Evolutionary conservation across 2,329 filamentous ascomycete species (phyloP), one percentile per base, ranked within the genome.

Genomic region (Graphilbum sp.): DNA sequence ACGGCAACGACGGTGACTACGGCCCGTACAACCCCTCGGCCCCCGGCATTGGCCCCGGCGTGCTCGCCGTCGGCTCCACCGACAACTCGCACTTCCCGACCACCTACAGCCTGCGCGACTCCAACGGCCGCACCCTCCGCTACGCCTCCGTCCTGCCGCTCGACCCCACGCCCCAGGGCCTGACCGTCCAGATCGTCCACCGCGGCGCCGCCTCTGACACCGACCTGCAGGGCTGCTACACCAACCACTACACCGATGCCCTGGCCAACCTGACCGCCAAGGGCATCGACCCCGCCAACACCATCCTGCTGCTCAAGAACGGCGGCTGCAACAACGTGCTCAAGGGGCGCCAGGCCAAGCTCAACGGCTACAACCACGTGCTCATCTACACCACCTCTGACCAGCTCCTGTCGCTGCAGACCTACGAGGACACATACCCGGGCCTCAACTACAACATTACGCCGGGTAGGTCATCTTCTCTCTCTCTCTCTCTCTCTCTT

Each of bases 231-330:
- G 71, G 57, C 12, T 79, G 75, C 48, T 24, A 24, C 21, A 24
- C 21, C 21, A 24, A 24, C 21, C 21, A 24, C 6, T 24, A 24
- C 21, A 5, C 21, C 6, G 21, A 5, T 6, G 21, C 21, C 21
- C 11, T 24, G 21, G 21, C 21, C 21, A 24, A 24, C 21, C 21
- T 24, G 5, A 57, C 60, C 42, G 72, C 67, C 0, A 69, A 72
- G 11, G 72, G 68, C 0, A 69, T 72, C 1, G 66, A 77, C 45
- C 58, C 80, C 15, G 66, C 65, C 34, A 57, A 58, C 18, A 59
- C 67, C 36, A 66, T 80, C 29, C 71, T 75, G 4, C 63, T 79
- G 10, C 58, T 79, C 30, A 67, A 68, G 34, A 64, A 72, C 19
- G 73, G 73, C 35, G 63, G 55, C 9, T 79, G 74, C 51, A 61